Evolutionary conservation across 2,329 filamentous ascomycete species (phyloP).

Genomic region (Dothistroma septosporum): DNA sequence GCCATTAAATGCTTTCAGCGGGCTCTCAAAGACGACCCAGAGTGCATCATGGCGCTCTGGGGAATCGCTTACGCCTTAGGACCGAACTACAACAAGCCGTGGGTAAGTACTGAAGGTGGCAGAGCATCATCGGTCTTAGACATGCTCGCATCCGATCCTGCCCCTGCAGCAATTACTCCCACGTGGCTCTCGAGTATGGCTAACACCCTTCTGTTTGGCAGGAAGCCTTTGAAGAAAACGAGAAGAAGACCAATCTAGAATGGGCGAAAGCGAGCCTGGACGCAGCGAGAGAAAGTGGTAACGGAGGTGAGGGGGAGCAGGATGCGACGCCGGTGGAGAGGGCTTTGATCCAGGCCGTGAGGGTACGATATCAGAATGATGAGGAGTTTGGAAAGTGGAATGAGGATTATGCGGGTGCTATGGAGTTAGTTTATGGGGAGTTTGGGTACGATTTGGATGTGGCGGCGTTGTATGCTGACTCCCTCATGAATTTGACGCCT

Average conservation of each 20-base stretch:
- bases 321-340: slow-evolving; percentile 52
- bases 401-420: slow-evolving; percentile 57
- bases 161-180: too few relatives aligned
- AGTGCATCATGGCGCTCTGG: slow-evolving; percentile 64
- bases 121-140: too few relatives aligned
- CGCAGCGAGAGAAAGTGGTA: slow-evolving; percentile 1
- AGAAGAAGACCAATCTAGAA: slow-evolving; percentile 51
- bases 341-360: slow-evolving; percentile 61
- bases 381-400: slow-evolving; percentile 55
- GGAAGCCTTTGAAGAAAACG: slow-evolving; percentile 62
- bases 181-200: too few relatives aligned
- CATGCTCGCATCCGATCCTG: too few relatives aligned
- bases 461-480: slow-evolving; percentile 60
- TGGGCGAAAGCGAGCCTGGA: slow-evolving; percentile 46
- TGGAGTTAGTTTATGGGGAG: slow-evolving; percentile 51
- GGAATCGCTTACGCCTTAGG: slow-evolving; percentile 67
- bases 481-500: slow-evolving; percentile 62
- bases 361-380: slow-evolving; percentile 55
- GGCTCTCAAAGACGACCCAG: slow-evolving; percentile 52
- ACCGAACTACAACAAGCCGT: slow-evolving; percentile 77
- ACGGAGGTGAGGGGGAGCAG: slow-evolving; percentile 31
- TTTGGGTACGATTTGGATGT: slow-evolving; percentile 60
- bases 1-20: slow-evolving; percentile 60
- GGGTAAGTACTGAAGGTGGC: slow-evolving; percentile 29
- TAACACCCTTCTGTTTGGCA: too few relatives aligned